Percentiles rank a stretch among this genome's conserved stretches.
Conservation (phyloP, 768 basidiomycete genomes). For the Tricholoma sp. region DNA sequence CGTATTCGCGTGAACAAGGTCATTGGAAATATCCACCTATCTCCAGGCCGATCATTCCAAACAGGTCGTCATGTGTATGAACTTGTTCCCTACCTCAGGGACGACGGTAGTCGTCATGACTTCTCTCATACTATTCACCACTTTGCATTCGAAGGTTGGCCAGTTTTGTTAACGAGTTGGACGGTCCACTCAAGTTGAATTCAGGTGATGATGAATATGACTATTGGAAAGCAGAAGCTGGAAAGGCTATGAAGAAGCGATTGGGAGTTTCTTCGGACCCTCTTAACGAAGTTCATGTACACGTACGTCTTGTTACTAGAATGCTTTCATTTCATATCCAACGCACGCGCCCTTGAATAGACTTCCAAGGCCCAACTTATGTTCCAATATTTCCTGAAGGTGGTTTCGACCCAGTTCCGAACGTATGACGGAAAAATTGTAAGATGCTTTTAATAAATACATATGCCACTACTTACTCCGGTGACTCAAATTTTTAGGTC, state of each 20-base stretch:
- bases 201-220: conserved; percentile 78
- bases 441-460: conserved; percentile 17
- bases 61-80: conserved; percentile 78
- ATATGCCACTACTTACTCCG: conserved; percentile 4
- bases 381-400: conserved; percentile 99
- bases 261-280: conserved; percentile 76
- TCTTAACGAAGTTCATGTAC: conserved; percentile 59
- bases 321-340: not conserved
- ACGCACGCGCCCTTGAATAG: conserved; percentile 27
- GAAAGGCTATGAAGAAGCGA: conserved; percentile 59
- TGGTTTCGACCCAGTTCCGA: conserved; percentile 92
- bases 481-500: conserved; percentile 37
- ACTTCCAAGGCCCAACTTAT: conserved; percentile 81
- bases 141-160: conserved; percentile 64
- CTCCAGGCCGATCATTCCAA: conserved; percentile 95
- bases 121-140: conserved; percentile 86
- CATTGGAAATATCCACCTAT: conserved; percentile 91
- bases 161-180: not conserved
- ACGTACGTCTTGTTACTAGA: conserved; percentile 32
- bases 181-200: not conserved
- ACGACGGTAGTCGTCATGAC: conserved; percentile 85
- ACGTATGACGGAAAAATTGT: conserved; percentile 72
- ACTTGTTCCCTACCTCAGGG: conserved; percentile 90
- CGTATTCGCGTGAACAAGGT: conserved; percentile 96
- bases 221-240: conserved; percentile 54